Base-by-base conservation (phyloP, 2,329 filamentous ascomycete species). In the Bipolaris cookei region DNA sequence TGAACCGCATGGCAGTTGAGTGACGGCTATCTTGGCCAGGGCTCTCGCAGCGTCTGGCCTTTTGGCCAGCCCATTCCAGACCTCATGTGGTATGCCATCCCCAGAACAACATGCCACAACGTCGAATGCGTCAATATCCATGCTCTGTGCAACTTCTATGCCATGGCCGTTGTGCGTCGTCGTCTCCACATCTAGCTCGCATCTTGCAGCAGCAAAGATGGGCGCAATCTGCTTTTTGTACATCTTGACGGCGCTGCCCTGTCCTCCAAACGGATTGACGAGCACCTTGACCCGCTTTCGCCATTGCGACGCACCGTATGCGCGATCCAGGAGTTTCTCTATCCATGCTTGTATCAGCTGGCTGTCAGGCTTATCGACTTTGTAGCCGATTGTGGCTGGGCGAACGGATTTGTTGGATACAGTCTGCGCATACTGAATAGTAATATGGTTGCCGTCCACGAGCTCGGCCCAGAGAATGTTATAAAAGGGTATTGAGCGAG, bases 231-330 rank as follows among this genome's bases (percentile, higher is more conserved):
- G 84, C 42, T 83, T 84, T 54, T 87, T 80, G 84, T 92, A 98
- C 62, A 88, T 83, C 71, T 86, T 90, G 59, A 85, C 79, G 1
- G 92, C 94, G 38, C 81, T 80, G 14, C 94, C 94, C 39, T 92
- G 90, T 0, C 95, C 95, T 13, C 92, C 91, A 68, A 93, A 90
- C 0, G 95, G 95, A 75, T 99, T 99, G 60, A 99, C 84, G 41
- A 98, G 80, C 11, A 98, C 88, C 75, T 95, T 96, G 61, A 95
- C 88, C 44, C 91, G 87, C 76, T 92, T 95, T 56, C 82, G 84
- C 51, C 83, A 84, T 68, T 89, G 86, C 1, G 90, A 84, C 6
- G 81, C 79, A 53, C 80, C 88, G 69, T 97, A 97, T 21, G 93
- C 87, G 44, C 83, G 83, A 34, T 86, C 79, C 18, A 96, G 74